Evolutionary conservation across 2,329 filamentous ascomycete species (phyloP), one percentile per base, ranked within the genome.

Genomic region (Sporothrix sp.): DNA sequence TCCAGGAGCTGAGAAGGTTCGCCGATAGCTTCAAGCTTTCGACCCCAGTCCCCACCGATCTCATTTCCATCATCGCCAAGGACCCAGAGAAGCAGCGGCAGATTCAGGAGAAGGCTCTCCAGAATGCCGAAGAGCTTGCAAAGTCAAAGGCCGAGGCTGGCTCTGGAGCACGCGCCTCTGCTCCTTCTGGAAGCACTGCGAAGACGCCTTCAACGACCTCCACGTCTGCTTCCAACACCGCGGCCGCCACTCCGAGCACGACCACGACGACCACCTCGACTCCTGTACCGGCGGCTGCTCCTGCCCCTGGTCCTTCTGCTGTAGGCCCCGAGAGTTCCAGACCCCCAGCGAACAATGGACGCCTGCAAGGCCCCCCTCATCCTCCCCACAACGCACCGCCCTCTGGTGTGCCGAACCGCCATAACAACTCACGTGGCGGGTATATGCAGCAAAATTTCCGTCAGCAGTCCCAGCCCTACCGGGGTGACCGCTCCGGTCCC

Each of bases 1-100:
- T 98, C 55, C 95, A 87, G 53, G 93, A 98, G 68, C 70, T 98
- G 52, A 94, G 93, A 73, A 95, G 91, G 62, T 98, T 98, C 66
- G 88, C 93, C 1, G 79, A 83, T 58, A 93, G 79, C 63, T 98
- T 98, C 74, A 97, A 97, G 69, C 78, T 98, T 16, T 84, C 86
- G 45, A 96, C 91, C 3, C 89, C 90, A 6, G 89, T 98, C 10
- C 93, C 93, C 1, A 82, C 79, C 47, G 93, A 98, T 66, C 70
- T 98, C 32, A 89, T 98, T 25, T 84, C 87, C 1, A 98, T 98
- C 58, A 84, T 98, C 54, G 91, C 93, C 52, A 98, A 97, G 65
- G 93, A 98, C 63, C 89, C 89, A n/a, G 77, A 73, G 40, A 98
- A 96, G 70, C 93, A 97, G 67, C 82, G 89, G 61, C 82, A 90